Conservation (phyloP, 441 rosid species). For the Jatropha podagrica region DNA sequence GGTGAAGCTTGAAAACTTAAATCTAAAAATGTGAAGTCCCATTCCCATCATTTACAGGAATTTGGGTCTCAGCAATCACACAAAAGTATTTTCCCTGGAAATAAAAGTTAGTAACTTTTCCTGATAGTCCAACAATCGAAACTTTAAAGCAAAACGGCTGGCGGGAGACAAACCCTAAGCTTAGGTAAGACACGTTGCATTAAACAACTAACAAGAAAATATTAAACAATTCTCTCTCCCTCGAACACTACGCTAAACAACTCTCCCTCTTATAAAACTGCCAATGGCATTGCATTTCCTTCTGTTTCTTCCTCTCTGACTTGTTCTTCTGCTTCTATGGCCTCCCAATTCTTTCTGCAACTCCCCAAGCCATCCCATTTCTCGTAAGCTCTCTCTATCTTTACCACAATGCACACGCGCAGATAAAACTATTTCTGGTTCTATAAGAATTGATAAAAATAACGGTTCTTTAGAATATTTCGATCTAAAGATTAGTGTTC, state of each 20-base stretch:
- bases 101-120: not conserved
- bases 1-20: too few species aligned
- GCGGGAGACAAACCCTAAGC: conserved; percentile 44
- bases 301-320: not conserved
- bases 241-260: conserved; percentile 34
- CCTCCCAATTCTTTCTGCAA: conserved; percentile 39
- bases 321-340: conserved; percentile 38
- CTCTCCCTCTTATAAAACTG: not conserved
- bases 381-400: conserved; percentile 36
- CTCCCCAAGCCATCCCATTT: conserved; percentile 25
- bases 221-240: conserved; percentile 17
- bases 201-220: not conserved
- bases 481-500: too few species aligned
- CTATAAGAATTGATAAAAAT: not conserved
- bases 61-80: not conserved
- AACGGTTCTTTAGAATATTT: not conserved
- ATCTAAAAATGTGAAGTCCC: too few species aligned
- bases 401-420: not conserved
- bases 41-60: too few species aligned
- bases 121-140: not conserved
- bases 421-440: not conserved
- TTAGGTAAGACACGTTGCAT: conserved; percentile 10
- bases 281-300: conserved; percentile 8
- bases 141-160: conserved; percentile 20
- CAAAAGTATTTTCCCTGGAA: not conserved